These are phyloP conservation scores for Aurantiochytrium sp. DNA, from an alignment of 108 stramenopile genomes.

Conservation along the genomic window DNA sequence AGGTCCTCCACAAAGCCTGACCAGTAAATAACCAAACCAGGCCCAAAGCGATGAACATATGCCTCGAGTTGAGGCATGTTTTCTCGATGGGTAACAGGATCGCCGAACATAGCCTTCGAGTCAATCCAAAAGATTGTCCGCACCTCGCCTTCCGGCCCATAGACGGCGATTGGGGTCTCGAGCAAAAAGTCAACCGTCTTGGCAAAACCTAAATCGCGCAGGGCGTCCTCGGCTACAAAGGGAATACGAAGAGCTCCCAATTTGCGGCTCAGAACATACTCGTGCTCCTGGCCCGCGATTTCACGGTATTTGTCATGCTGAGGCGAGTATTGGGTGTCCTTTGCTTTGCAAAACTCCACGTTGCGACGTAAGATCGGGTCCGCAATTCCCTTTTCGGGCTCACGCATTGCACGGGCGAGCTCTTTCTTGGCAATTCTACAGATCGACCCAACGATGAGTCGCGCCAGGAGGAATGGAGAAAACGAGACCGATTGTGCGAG, in stretches of 20 bases:
- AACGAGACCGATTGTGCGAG: not conserved
- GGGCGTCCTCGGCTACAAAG: not conserved
- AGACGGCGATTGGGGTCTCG: not conserved
- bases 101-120: constrained; percentile 32
- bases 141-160: not conserved
- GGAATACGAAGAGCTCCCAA: not conserved
- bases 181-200: not conserved
- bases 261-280: not conserved
- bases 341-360: not conserved
- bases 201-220: not conserved
- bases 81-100: not conserved
- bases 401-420: not conserved
- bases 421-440: not conserved
- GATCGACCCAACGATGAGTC: not conserved
- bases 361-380: not conserved
- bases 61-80: constrained; percentile 16
- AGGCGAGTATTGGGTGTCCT: not conserved
- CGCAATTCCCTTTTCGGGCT: not conserved
- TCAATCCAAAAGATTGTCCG: constrained; percentile 25
- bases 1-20: constrained; percentile 22
- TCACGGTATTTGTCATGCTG: not conserved
- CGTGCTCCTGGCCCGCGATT: not conserved
- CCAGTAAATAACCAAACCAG: constrained; percentile 31
- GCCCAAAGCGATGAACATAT: constrained; percentile 25
- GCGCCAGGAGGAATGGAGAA: not conserved